Evolutionary conservation across 148 eudicot species (phyloP), one percentile per base, ranked within the genome.

Genomic region (Vaccinium corymbosum): DNA sequence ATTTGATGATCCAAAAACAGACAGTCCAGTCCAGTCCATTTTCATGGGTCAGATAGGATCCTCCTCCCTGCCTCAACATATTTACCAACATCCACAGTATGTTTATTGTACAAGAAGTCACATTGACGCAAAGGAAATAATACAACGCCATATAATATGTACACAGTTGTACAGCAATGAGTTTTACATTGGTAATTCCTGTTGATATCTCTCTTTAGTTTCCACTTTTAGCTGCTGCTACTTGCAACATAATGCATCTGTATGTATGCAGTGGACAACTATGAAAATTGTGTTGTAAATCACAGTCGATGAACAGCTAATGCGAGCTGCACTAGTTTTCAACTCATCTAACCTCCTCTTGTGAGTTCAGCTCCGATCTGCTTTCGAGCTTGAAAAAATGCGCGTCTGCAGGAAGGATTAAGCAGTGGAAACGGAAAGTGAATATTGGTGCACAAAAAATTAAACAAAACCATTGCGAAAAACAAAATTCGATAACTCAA

Each of bases 321-420:
- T 27, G 62, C 27, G 19, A 70, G 83, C 76, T 50, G 15, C 17
- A 10, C 38, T 32, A 72, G 50, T 53, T 66, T 82, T 73, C 1
- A 17, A 52, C 78, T 52, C 78, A 72, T 53, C 29, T 53, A 32
- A 72, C 64, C 48, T 35, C n/a, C 20, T 72, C 51, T 81, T 81
- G 51, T 19, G 50, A 71, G 55, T 78, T 71, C 62, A 68, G 49
- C 50, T 16, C n/a, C 20, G 77, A 81, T 35, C 62, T 72, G 64
- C 20, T 68, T 71, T 72, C 29, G 53, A 35, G 62, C 79, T 71
- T 82, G 52, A 56, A 29, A 53, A 81, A 82, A 52, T 20, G 38
- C 0, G 38, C 0, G 35, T 14, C 64, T 82, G 84, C 78, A 17
- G 38, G 32, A 73, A 11, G 5, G 50, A 71, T 51, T 12, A 81